These are phyloP conservation scores for Leccinum pellstonianum DNA, from an alignment of 768 basidiomycete genomes.

Conservation along the genomic window DNA sequence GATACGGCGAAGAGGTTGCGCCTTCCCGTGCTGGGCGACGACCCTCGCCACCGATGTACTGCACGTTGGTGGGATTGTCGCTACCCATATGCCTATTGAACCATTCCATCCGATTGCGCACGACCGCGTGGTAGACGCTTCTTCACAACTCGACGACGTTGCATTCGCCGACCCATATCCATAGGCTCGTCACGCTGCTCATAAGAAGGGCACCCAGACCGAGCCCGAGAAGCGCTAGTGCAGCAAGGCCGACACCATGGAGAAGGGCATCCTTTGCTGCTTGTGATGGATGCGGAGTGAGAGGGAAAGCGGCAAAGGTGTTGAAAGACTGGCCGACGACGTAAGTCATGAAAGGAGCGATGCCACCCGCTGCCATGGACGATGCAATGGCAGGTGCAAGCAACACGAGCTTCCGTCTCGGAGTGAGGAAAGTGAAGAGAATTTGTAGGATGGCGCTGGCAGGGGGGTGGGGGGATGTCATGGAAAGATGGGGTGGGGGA, in stretches of 20 bases:
- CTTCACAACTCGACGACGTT: constrained; percentile 68
- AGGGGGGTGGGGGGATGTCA: too few species aligned
- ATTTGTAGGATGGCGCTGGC: too few species aligned
- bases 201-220: constrained; percentile 65
- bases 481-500: too few species aligned
- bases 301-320: constrained; percentile 60
- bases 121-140: constrained; percentile 66
- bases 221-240: constrained; percentile 65
- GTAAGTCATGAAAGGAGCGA: constrained; percentile 85
- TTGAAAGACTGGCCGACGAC: constrained; percentile 78
- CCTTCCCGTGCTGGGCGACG: too few species aligned
- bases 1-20: constrained; percentile 56
- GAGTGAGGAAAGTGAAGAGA: too few species aligned
- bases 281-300: constrained; percentile 38
- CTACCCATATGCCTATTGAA: constrained; percentile 78
- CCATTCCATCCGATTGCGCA: constrained; percentile 82
- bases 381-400: constrained; percentile 63
- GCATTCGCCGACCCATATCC: constrained; percentile 76
- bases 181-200: constrained; percentile 74
- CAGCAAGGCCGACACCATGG: constrained; percentile 55
- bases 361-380: constrained; percentile 62
- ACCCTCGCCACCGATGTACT: constrained; percentile 37
- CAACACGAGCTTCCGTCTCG: constrained; percentile 49
- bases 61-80: constrained; percentile 42
- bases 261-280: constrained; percentile 51